A percentile compares a stretch with the other conserved stretches of the same genome.
phyloP scores from a whole-genome alignment of 2,329 filamentous ascomycete genomes.

The Fusarium xyrophilum region DNA sequence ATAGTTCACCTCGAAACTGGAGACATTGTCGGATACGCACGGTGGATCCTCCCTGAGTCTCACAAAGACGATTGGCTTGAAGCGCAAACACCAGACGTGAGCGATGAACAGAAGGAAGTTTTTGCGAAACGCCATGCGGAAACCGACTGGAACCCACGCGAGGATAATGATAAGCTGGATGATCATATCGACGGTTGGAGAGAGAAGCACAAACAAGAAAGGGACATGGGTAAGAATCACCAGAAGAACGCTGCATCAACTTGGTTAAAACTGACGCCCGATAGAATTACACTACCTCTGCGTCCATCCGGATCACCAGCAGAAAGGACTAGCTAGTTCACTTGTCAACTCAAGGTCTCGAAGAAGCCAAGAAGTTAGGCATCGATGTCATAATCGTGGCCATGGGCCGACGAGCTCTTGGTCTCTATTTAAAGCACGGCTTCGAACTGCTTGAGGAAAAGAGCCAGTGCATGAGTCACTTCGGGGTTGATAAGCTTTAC shows the following conservation, averaged over 20 bases:
- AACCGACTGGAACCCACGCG: background rate
- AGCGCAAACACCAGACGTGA: slow-evolving; percentile 26
- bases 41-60: slow-evolving; percentile 26
- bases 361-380: slow-evolving; percentile 23
- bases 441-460: slow-evolving; percentile 24
- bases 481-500: slow-evolving; percentile 11
- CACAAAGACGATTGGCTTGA: slow-evolving; percentile 10
- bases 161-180: slow-evolving; percentile 8
- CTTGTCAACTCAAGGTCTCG: slow-evolving; percentile 33
- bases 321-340: slow-evolving; percentile 30
- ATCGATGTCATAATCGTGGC: slow-evolving; percentile 30
- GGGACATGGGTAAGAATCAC: slow-evolving; percentile 11
- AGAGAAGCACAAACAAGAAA: slow-evolving; percentile 13
- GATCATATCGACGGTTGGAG: slow-evolving; percentile 17
- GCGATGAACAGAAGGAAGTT: background rate
- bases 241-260: fast-evolving
- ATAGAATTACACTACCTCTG: slow-evolving; percentile 37
- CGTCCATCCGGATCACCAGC: slow-evolving; percentile 33
- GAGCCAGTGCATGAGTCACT: slow-evolving; percentile 2
- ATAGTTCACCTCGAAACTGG: slow-evolving; percentile 26
- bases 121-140: background rate
- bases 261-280: background rate
- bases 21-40: slow-evolving; percentile 36
- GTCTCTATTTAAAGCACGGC: slow-evolving; percentile 30
- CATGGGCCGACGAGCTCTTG: slow-evolving; percentile 22